Evolutionary conservation across 73 alveolate genomes (phyloP).

Genomic region (Paramecium bursaria): DNA sequence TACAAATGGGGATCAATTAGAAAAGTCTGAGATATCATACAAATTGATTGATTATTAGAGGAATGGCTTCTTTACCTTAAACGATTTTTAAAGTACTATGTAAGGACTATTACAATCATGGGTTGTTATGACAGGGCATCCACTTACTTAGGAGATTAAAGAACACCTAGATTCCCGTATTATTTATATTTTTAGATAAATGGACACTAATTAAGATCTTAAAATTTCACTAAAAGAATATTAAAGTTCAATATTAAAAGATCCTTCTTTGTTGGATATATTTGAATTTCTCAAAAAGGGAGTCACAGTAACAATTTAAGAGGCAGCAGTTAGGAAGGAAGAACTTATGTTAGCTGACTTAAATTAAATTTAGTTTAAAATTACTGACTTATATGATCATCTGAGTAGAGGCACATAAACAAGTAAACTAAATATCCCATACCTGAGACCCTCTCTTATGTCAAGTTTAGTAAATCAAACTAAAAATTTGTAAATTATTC

Average conservation of each 20-base stretch:
- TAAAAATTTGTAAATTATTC: too few species aligned
- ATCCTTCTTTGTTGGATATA: constrained; percentile 18
- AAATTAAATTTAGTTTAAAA: neutral
- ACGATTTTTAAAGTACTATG: constrained; percentile 3
- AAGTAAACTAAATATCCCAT: too few species aligned
- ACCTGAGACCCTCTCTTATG: too few species aligned
- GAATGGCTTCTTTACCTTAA: constrained; percentile 4
- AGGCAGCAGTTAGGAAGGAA: neutral
- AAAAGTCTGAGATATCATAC: constrained; percentile 37
- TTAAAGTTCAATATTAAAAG: neutral
- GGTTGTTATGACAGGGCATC: constrained; percentile 10
- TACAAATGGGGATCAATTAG: constrained; percentile 18
- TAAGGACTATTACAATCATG: neutral
- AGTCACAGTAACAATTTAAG: constrained; percentile 9
- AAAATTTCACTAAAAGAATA: constrained; percentile 12
- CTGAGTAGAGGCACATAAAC: too few species aligned
- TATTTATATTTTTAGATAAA: neutral
- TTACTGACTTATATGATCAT: neutral
- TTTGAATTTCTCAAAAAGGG: constrained; percentile 51
- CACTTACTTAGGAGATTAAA: neutral
- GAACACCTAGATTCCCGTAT: neutral
- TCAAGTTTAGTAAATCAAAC: too few species aligned
- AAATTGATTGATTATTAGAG: neutral
- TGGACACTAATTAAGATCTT: constrained; percentile 10
- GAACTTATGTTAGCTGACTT: constrained; percentile 3